A percentile compares a stretch with the other conserved stretches of the same genome.
phyloP scores from a whole-genome alignment of 352 stramenopile species.

The Pythium monospermum region DNA sequence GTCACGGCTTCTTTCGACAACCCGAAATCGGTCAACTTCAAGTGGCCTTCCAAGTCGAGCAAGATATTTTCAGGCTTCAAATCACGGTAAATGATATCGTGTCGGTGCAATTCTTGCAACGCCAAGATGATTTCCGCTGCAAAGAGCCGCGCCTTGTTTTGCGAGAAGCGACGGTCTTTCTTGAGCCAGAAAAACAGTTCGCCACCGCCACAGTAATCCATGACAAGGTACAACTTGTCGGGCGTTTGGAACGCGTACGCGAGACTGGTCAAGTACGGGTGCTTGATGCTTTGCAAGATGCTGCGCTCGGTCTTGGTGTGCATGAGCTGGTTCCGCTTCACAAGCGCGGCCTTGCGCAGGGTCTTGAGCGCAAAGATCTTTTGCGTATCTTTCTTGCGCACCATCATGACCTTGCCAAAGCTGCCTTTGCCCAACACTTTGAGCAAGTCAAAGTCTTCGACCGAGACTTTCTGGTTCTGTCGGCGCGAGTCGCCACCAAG shows the following conservation, averaged over 20 bases:
- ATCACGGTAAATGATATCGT: conserved; percentile 96
- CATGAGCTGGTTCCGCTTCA: conserved; percentile 92
- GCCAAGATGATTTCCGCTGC: conserved; percentile 92
- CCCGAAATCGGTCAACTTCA: conserved; percentile 94
- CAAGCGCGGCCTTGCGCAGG: conserved; percentile 88
- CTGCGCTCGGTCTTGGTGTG: conserved; percentile 93
- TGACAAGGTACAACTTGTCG: conserved; percentile 92
- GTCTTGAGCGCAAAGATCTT: conserved; percentile 96
- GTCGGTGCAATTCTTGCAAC: conserved; percentile 89
- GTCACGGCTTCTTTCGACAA: conserved; percentile 92
- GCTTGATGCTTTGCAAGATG: conserved; percentile 91
- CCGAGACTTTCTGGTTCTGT: conserved; percentile 76
- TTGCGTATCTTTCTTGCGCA: conserved; percentile 91
- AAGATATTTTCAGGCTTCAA: conserved; percentile 96
- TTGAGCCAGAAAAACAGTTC: conserved; percentile 96
- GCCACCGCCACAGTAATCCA: conserved; percentile 93
- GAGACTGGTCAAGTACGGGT: conserved; percentile 88
- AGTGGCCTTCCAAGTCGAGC: conserved; percentile 91
- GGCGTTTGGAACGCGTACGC: conserved; percentile 87
- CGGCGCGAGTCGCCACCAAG: conserved; percentile 50
- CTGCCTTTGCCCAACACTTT: conserved; percentile 94
- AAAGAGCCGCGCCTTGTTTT: conserved; percentile 90
- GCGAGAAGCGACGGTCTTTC: conserved; percentile 91
- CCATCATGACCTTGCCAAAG: conserved; percentile 96
- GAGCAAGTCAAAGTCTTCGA: conserved; percentile 91